A percentile compares a stretch with the other conserved stretches of the same genome.
phyloP scores from a whole-genome alignment of 169 alveolate genomes.

The Perkinsus olseni region DNA sequence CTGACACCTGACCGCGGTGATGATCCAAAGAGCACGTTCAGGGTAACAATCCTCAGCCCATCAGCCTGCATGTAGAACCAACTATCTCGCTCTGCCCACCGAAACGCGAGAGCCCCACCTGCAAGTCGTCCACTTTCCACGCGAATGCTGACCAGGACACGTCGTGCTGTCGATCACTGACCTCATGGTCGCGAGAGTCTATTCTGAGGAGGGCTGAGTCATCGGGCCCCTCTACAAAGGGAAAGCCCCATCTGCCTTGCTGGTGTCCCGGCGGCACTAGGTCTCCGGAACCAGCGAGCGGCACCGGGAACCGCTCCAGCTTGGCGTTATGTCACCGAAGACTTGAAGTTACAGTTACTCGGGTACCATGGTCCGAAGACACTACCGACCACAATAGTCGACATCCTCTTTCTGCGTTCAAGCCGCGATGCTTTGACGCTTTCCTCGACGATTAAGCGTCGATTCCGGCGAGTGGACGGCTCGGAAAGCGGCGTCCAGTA shows the following conservation, averaged over 20 bases:
- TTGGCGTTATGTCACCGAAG: conserved; percentile 36
- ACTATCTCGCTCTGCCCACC: neutral
- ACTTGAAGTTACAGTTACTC: neutral
- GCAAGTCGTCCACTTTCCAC: conserved; percentile 92
- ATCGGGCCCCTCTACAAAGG: neutral
- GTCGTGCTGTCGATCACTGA: conserved; percentile 55
- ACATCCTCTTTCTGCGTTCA: conserved; percentile 41
- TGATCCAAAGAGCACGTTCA: conserved; percentile 39
- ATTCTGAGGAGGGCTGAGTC: conserved; percentile 8
- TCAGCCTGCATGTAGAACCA: conserved; percentile 56
- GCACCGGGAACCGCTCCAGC: conserved; percentile 73
- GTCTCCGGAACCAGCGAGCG: conserved; percentile 49
- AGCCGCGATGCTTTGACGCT: conserved; percentile 44
- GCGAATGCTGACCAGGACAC: conserved; percentile 77
- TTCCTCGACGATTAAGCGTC: conserved; percentile 66
- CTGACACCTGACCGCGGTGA: conserved; percentile 27
- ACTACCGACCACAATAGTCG: neutral
- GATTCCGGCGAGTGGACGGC: conserved; percentile 52
- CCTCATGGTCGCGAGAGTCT: conserved; percentile 79
- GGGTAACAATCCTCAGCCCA: conserved; percentile 83
- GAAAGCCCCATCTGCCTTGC: neutral
- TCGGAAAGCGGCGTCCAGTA: conserved; percentile 43
- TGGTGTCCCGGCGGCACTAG: conserved; percentile 11
- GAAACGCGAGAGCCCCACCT: conserved; percentile 42
- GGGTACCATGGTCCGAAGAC: neutral